These are phyloP conservation scores for Sporothrix inflata DNA, from an alignment of 2,329 filamentous ascomycete species.

Conservation along the genomic window DNA sequence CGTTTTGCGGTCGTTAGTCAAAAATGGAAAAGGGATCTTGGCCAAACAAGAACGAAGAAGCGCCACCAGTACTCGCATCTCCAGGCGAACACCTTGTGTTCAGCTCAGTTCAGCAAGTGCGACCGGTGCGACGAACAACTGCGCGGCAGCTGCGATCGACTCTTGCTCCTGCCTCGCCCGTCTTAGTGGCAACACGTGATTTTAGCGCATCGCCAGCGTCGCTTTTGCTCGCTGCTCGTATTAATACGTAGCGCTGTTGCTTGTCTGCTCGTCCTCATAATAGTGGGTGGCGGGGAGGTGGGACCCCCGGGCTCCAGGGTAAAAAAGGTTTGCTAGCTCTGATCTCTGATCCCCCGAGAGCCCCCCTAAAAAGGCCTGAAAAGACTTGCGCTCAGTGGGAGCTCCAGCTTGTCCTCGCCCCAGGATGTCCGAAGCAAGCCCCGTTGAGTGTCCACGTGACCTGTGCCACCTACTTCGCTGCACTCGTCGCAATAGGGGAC, in stretches of 20 bases:
- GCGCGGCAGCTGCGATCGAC: conserved; percentile 5
- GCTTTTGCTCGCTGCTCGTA: neutral
- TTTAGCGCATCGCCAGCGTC: conserved; percentile 7
- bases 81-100: neutral
- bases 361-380: neutral
- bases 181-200: conserved; percentile 17
- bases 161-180: conserved; percentile 6
- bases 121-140: neutral
- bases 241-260: no score
- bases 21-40: neutral
- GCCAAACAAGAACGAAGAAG: conserved; percentile 16
- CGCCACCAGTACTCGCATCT: neutral
- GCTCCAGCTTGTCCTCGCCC: conserved; percentile 13
- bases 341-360: neutral
- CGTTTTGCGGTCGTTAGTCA: conserved; percentile 5
- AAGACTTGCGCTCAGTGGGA: neutral
- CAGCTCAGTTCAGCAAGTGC: conserved; percentile 3
- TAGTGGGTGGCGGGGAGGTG: conserved; percentile 9
- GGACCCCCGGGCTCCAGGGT: neutral
- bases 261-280: no score
- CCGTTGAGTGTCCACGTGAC: neutral
- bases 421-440: neutral
- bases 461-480: neutral
- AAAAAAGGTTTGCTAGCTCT: neutral
- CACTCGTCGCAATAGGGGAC: neutral